A percentile compares a stretch with the other conserved stretches of the same genome.
Conservation (phyloP, 2,329 filamentous ascomycete genomes). For the Venturia effusa region DNA sequence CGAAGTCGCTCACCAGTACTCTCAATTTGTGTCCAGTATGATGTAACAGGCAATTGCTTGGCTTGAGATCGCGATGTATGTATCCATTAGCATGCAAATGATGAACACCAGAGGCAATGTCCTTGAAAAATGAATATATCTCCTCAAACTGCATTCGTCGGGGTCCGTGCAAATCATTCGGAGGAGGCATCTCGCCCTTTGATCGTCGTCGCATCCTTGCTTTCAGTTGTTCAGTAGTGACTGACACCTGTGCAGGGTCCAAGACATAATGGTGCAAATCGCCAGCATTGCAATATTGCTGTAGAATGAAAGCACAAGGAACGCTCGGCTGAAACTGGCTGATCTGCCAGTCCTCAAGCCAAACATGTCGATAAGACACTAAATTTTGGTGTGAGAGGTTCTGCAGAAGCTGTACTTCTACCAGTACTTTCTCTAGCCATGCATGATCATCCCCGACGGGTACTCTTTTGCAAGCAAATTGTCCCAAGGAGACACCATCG, state of each 20-base stretch:
- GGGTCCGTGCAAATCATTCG: constrained; percentile 39
- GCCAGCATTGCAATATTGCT: constrained; percentile 93
- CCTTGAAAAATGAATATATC: constrained; percentile 92
- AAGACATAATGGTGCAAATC: constrained; percentile 82
- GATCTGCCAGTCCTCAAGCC: constrained; percentile 81
- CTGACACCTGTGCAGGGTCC: constrained; percentile 49
- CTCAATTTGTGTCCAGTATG: constrained; percentile 57
- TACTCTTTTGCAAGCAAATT: constrained; percentile 94
- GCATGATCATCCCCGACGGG: constrained; percentile 87
- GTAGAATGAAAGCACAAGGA: constrained; percentile 90
- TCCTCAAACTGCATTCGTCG: constrained; percentile 67
- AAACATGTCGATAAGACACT: constrained; percentile 93
- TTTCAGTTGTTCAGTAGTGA: constrained; percentile 77
- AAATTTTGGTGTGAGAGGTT: constrained; percentile 89
- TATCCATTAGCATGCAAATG: constrained; percentile 87
- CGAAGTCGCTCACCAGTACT: constrained; percentile 94
- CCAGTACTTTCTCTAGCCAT: constrained; percentile 88
- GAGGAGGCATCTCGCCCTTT: constrained; percentile 60
- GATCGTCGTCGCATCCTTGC: constrained; percentile 75
- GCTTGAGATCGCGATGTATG: constrained; percentile 92
- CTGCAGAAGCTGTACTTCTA: constrained; percentile 87
- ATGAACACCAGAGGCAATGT: constrained; percentile 83
- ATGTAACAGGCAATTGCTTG: constrained; percentile 88
- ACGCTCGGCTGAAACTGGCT: constrained; percentile 81
- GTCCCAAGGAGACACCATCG: constrained; percentile 75